Base-by-base conservation (phyloP, 805 yeast genomes). In the Yamadazyma sp. region DNA sequence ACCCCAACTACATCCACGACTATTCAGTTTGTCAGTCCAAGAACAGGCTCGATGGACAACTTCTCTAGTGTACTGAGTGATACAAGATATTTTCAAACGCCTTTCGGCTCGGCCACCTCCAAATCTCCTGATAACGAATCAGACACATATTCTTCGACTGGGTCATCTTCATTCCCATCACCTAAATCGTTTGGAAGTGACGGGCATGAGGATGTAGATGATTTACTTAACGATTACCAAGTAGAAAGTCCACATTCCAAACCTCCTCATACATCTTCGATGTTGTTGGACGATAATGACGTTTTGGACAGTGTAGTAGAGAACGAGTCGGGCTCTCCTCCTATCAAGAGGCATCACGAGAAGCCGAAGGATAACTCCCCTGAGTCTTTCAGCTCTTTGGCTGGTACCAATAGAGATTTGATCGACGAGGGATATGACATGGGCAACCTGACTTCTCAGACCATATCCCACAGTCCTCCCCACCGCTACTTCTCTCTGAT, bases 191-290 rank as follows among this genome's bases (percentile, higher is more conserved):
- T 29, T 6, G 23, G 17, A 3, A 18, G 26, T n/a, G 23, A 29
- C 8, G 37, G 43, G 1, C 30, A 32, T 11, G 41, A 40, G 15
- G 38, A 40, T 16, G 38, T 38, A 14, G 42, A 42, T 28, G 49
- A 45, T 25, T 37, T 45, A n/a, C 30, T 45, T 5, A 45, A 42
- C 32, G 46, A 40, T 17, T 45, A 45, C 18, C 35, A 40, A 30
- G 32, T 27, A 18, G 45, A 38, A 10, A 45, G 49, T 33, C 49
- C 49, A 13, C 23, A 37, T 6, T 38, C 41, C 6, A 27, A 32
- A 14, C 32, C 33, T 16, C 28, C 38, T 20, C 12, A 29, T 7
- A 35, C 10, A n/a, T 13, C 38, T 17, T 27, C 38, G 9, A 19
- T 21, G 23, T 9, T 27, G 10, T 18, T 27, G 18, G 11, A 28